phyloP scores from a whole-genome alignment of 306 rosid genomes.

The Casuarina equisetifolia region DNA sequence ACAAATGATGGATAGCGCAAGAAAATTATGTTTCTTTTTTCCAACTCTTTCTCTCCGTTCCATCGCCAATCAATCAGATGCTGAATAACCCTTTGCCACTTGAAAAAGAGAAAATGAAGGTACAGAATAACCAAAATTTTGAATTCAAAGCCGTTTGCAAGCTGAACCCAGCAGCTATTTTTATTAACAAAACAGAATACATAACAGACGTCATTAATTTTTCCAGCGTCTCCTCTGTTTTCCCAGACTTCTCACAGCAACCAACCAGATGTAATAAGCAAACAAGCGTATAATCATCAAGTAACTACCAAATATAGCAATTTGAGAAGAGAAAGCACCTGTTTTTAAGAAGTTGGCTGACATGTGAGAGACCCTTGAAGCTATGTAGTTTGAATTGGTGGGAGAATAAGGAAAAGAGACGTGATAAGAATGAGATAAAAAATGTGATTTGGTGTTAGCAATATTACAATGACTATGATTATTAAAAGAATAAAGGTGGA shows the following conservation, averaged over 20 bases:
- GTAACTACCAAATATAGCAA: not conserved
- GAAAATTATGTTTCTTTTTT: not conserved
- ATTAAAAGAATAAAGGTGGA: conserved; percentile 27
- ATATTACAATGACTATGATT: conserved; percentile 4
- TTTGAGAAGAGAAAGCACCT: conserved; percentile 41
- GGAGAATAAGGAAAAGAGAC: conserved; percentile 29
- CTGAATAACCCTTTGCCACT: not conserved
- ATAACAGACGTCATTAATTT: not conserved
- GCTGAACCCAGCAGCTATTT: not conserved
- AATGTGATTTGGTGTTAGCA: conserved; percentile 31
- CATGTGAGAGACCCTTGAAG: conserved; percentile 36
- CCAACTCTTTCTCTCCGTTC: not conserved
- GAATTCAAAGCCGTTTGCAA: not conserved
- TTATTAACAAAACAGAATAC: not conserved
- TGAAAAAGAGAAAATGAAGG: too few species aligned
- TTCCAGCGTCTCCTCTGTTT: not conserved
- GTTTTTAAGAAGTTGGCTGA: conserved; percentile 48
- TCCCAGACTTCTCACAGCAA: not conserved
- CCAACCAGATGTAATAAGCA: not conserved
- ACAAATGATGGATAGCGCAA: not conserved
- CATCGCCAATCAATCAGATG: not conserved
- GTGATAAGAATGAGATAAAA: conserved; percentile 31
- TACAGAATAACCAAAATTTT: not conserved
- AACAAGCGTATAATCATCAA: conserved; percentile 20
- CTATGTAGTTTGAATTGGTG: conserved; percentile 14